Base-by-base conservation (phyloP, 768 basidiomycete genomes). In the Serendipita sp. region DNA sequence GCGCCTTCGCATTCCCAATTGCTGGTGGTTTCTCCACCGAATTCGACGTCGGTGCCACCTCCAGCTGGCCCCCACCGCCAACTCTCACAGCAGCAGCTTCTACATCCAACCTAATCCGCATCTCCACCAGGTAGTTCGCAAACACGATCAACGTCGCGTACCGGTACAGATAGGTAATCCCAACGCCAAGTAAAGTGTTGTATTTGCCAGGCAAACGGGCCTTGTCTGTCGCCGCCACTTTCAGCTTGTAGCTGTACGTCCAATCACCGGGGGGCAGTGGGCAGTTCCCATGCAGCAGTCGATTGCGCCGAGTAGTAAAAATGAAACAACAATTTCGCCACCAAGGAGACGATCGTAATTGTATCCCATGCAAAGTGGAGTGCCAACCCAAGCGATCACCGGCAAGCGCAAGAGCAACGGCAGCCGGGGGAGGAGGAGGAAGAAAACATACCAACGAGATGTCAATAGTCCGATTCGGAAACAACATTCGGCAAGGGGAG, bases 81-180 rank as follows among this genome's bases (percentile, higher is more conserved):
- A 41, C 41, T 41, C 41, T 23, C 23, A 1, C 41, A 41, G 41
- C 41, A 5, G 41, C 41, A 7, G 41, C 41, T 5, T 41, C 41
- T 1, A 71, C 73, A 13, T 66, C 63, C 41, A 35, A 44, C 1
- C 58, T 64, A 15, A 18, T 28, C 34, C 56, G 56, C 67, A 71
- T 73, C 74, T 95, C 92, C 63, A 98, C 85, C 68, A 98, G 79
- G 73, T 95, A 98, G 72, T 96, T 93, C 56, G 96, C 88, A 66
- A 99, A 90, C 3, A 91, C 91, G 69, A 98, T 95, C 38, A 96
- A 78, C 2, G 89, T 85, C 4, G 89, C 95, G 71, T 98, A 96
- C 66, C 73, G 70, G 65, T 68, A 94, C 82, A 98, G 74, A 72
- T 99, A 99, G 73, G 96, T 98, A 65, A 91, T 83, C 2, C 88